phyloP scores from a whole-genome alignment of 202 grass and related monocot genomes.

The Setaria viridis region DNA sequence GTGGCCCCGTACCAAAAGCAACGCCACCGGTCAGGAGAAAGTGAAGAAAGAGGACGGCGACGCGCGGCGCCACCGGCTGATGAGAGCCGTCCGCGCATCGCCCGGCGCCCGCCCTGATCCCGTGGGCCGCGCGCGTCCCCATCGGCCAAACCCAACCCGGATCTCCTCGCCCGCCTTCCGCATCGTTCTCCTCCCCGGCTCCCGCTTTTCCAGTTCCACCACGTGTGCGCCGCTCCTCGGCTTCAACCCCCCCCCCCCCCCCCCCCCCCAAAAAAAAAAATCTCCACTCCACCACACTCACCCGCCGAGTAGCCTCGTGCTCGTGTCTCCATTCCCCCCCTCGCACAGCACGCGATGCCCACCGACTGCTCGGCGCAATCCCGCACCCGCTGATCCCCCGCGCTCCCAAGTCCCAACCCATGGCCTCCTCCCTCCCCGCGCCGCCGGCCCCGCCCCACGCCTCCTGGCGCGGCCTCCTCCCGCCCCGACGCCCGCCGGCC shows the following conservation, averaged over 20 bases:
- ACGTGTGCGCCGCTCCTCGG: slow-evolving; percentile 39
- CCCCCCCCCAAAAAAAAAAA: background rate
- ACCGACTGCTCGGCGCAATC: slow-evolving; percentile 45
- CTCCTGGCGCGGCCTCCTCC: slow-evolving; percentile 26
- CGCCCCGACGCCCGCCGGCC: background rate
- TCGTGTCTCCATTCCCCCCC: background rate
- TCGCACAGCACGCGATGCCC: slow-evolving; percentile 18
- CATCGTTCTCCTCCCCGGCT: background rate
- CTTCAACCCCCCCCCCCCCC: background rate
- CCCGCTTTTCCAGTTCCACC: slow-evolving; percentile 25
- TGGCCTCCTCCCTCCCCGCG: slow-evolving; percentile 46
- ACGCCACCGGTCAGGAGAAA: background rate
- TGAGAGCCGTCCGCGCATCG: slow-evolving; percentile 30
- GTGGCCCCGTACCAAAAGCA: background rate
- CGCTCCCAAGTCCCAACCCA: background rate
- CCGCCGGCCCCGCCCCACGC: background rate
- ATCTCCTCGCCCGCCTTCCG: background rate
- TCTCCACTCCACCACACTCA: background rate
- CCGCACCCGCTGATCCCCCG: slow-evolving; percentile 37
- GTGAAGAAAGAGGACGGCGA: background rate
- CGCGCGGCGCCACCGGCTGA: too few relatives aligned
- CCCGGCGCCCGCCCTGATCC: background rate
- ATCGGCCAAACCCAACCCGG: background rate
- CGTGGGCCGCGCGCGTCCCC: slow-evolving; percentile 12
- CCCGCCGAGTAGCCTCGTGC: background rate